Base-by-base conservation (phyloP, 805 yeast species). In the Allodekkera sacchari region DNA sequence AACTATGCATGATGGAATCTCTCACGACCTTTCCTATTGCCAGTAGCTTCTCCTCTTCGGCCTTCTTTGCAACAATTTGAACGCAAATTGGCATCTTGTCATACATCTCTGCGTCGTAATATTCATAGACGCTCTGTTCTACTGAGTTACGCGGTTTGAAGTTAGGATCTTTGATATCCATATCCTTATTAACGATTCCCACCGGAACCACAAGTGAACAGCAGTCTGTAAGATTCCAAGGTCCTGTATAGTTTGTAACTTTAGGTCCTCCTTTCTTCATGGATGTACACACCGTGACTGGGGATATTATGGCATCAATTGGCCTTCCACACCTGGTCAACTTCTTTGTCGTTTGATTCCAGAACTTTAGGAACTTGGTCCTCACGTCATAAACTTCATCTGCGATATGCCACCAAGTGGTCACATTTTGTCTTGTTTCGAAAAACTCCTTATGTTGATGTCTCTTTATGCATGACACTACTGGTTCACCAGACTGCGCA, bases 1-100 rank as follows among this genome's bases (percentile, higher is more conserved):
- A n/a, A n/a, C n/a, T n/a, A n/a, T n/a, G n/a, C n/a, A n/a, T 25
- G 13, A 16, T 25, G 11, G 28, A 12, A 11, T 16, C 7, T 25
- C 11, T 12, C 12, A 25, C 18, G 5, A 11, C 13, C 13, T 32
- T 25, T 8, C 50, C 43, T 11, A 42, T 37, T 4, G 22, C 22
- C 9, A 46, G 18, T 9, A 43, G 71, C 47, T 74, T 74, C 44
- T 79, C 87, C 42, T 79, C 88, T 43, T 74, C 68, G 13, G 65
- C 59, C 32, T 72, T 63, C 35, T 63, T 62, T 12, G 81, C 74
- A 4, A 77, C 72, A 20, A 80, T 55, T 50, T 79, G 85, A 11
- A 79, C 55, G 12, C 76, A 71, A 10, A 74, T 76, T 0, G 84
- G 77, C 33, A 77, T 71, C 4, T 77, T 79, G 40, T 72, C 63